Evolutionary conservation across 2,329 filamentous ascomycete genomes (phyloP), one percentile per base, ranked within the genome.

Genomic region (Sclerotinia nivalis): DNA sequence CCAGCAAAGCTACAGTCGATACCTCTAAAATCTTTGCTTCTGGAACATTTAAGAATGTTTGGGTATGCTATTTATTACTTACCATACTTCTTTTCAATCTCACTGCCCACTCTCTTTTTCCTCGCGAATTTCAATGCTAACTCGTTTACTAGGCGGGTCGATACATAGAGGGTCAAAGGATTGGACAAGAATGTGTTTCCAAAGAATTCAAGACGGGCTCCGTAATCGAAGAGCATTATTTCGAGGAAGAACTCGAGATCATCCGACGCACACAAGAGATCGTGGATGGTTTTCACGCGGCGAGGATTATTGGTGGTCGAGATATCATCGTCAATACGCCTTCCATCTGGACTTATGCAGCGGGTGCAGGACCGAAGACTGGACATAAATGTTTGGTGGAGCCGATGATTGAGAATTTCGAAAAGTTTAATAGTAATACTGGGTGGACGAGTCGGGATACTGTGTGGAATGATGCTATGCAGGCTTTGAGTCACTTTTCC

Each of bases 41-140:
- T 2, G 70, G 70, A 15, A 66, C 67, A 7, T 71, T 71, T 55
- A 71, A 71, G 25, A 58, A 71, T 40, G 70, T 71, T 20, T 71
- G 67, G 66, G 49, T 65, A 61, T 20, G 28, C 28, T 7, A 13
- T 58, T 1, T 15, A 43, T 43, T 43, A 15, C 40, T 12, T 15
- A 43, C 6, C 20, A 28, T n/a, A 54, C 52, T 37, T 56, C 40
- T 43, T 56, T 56, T 37, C 20, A 7, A 12, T 9, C 3, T n/a
- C 20, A 56, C 8, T 43, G 2, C 40, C 22, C 34, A 20, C 9
- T 5, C 20, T 20, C 25, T 4, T 18, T 5, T 22, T 13, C n/a
- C 15, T 25, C 47, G 1, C 8, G 0, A 15, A 22, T 10, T 9
- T 9, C 15, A n/a, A 28, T 60, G 18, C 54, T 67, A 45, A 67